Evolutionary conservation across 345 rosid species (phyloP).

Genomic region (Linum usitatissimum): DNA sequence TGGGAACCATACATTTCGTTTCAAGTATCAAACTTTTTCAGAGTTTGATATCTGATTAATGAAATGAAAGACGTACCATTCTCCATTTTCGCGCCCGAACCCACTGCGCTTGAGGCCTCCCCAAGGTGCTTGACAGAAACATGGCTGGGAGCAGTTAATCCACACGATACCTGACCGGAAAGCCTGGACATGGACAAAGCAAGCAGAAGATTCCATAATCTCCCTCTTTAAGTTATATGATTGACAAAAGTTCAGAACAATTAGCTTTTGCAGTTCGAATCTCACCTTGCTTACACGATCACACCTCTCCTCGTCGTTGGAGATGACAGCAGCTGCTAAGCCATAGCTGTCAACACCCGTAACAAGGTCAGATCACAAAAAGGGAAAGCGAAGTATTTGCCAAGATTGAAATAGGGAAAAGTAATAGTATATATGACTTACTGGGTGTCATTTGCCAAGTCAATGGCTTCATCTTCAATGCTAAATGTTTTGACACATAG

Average conservation of each 20-base stretch:
- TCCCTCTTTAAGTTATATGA: not conserved
- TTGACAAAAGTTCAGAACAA: not conserved
- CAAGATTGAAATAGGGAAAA: not conserved
- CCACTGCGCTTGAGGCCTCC: slow-evolving; percentile 96
- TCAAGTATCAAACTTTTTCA: not conserved
- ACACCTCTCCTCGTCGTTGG: slow-evolving; percentile 83
- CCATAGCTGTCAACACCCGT: slow-evolving; percentile 43
- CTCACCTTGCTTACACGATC: slow-evolving; percentile 86
- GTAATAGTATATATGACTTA: slow-evolving; percentile 29
- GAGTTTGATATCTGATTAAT: not conserved
- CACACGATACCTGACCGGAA: slow-evolving; percentile 80
- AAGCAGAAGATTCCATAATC: not conserved
- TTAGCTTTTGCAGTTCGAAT: slow-evolving; percentile 2
- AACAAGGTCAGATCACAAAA: not conserved
- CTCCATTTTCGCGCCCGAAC: slow-evolving; percentile 92
- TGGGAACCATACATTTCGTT: too few species aligned
- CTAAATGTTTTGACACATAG: slow-evolving; percentile 80
- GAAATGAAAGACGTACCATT: slow-evolving; percentile 46
- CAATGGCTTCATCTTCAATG: slow-evolving; percentile 90
- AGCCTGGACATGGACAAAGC: slow-evolving; percentile 40
- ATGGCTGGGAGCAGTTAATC: slow-evolving; percentile 97
- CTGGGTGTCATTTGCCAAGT: slow-evolving; percentile 86
- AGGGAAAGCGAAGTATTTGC: too few species aligned
- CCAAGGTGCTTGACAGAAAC: slow-evolving; percentile 98
- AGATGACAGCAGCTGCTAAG: slow-evolving; percentile 77